phyloP scores from a whole-genome alignment of 208 protist genomes.

The Crithidia expoeki region DNA sequence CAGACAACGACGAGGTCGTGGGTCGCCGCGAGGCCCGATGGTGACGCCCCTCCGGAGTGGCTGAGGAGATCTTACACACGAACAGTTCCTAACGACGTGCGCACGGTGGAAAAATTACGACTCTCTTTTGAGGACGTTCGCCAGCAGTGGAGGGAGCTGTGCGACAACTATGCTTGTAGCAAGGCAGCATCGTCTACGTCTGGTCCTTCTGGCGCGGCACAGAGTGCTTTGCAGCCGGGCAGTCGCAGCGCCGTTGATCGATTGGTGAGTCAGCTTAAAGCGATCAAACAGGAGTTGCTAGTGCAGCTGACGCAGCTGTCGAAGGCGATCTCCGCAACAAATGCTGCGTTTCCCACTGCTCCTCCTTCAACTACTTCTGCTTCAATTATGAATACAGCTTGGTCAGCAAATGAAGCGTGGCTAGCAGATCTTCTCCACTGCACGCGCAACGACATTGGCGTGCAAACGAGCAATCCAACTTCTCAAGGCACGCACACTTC shows the following conservation, averaged over 20 bases:
- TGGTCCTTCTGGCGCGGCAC: neutral
- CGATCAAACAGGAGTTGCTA: slow-evolving; percentile 74
- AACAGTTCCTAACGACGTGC: slow-evolving; percentile 50
- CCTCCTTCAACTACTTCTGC: no score
- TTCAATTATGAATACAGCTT: no score
- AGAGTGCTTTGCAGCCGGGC: neutral
- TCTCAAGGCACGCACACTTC: no score
- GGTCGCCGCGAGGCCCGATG: neutral
- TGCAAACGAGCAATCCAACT: no score
- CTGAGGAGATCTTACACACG: slow-evolving; percentile 67
- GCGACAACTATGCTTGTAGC: neutral
- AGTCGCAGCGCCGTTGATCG: slow-evolving; percentile 13
- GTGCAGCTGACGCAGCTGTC: slow-evolving; percentile 29
- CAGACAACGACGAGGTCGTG: neutral
- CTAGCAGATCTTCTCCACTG: neutral
- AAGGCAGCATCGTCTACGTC: neutral
- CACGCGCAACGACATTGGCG: neutral
- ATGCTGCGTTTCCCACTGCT: neutral
- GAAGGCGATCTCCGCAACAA: neutral
- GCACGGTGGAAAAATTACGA: slow-evolving; percentile 40
- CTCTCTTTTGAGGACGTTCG: slow-evolving; percentile 59
- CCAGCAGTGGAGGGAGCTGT: slow-evolving; percentile 47
- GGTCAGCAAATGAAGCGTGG: slow-evolving; percentile 11
- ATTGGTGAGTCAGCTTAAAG: slow-evolving; percentile 68
- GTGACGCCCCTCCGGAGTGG: slow-evolving; percentile 18